Conservation (phyloP, 2,329 filamentous ascomycete genomes). For the Diaporthe ilicicola region DNA sequence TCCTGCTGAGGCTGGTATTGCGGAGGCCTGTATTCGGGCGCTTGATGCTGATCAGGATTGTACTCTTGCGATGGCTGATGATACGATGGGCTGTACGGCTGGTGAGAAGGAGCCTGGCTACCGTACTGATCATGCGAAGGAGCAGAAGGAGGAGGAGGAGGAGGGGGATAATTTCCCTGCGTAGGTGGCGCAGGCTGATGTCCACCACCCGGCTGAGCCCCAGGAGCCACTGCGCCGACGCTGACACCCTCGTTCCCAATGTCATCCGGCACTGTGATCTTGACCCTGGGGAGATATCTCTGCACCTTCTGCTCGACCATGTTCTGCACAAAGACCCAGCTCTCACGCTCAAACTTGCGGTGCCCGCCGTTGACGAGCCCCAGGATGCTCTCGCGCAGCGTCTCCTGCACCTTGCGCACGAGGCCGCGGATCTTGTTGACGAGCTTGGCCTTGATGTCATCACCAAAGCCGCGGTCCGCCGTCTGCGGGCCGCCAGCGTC, state of each 20-base stretch:
- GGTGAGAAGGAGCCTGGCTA: conserved; percentile 38
- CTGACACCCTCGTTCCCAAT: conserved; percentile 57
- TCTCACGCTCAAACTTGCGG: conserved; percentile 55
- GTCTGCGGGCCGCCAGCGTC: conserved; percentile 36
- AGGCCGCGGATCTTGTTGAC: conserved; percentile 53
- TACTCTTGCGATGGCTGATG: conserved; percentile 36
- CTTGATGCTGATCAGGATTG: conserved; percentile 28
- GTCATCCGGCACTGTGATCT: conserved; percentile 55
- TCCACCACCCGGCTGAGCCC: conserved; percentile 44
- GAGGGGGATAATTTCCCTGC: background rate
- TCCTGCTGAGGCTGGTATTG: conserved; percentile 34
- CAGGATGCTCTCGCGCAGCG: conserved; percentile 52
- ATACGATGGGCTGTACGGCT: conserved; percentile 39
- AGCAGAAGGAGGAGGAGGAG: background rate
- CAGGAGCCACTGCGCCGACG: conserved; percentile 48
- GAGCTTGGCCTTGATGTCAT: conserved; percentile 54
- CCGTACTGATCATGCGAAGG: conserved; percentile 32
- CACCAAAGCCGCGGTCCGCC: conserved; percentile 50
- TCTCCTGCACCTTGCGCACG: conserved; percentile 55
- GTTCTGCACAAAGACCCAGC: conserved; percentile 56
- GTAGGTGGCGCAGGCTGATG: conserved; percentile 23
- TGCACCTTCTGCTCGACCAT: conserved; percentile 57
- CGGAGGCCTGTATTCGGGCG: conserved; percentile 28
- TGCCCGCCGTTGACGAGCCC: conserved; percentile 56
- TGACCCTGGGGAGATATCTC: conserved; percentile 54